Evolutionary conservation across 345 rosid species (phyloP).

Genomic region (Populus tremula): DNA sequence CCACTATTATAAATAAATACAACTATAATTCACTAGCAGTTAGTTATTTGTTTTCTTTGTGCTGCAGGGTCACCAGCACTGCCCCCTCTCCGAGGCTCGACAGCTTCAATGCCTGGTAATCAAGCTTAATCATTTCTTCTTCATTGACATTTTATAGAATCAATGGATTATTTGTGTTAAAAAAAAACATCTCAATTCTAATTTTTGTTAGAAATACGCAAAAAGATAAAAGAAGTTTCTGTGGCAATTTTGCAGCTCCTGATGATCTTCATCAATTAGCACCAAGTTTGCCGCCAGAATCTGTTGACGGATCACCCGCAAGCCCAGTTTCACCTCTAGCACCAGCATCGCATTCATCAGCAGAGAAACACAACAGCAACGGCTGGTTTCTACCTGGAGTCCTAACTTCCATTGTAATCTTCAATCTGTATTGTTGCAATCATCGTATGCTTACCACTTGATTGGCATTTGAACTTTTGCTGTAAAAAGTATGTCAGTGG

Average conservation of each 20-base stretch:
- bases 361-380: background rate
- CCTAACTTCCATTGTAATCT: conserved; percentile 3
- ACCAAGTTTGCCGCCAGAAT: conserved; percentile 15
- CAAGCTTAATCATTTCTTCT: conserved; percentile 2
- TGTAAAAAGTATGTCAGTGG: background rate
- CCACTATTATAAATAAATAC: background rate
- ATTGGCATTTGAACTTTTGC: background rate
- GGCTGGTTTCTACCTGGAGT: conserved; percentile 9
- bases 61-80: conserved; percentile 38
- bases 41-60: background rate
- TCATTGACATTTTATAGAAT: background rate
- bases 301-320: conserved; percentile 14
- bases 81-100: conserved; percentile 44
- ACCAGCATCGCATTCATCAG: conserved; percentile 4
- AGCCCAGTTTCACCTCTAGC: conserved; percentile 26
- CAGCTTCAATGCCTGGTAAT: conserved; percentile 33
- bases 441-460: background rate
- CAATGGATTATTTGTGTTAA: background rate
- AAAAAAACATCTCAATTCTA: background rate
- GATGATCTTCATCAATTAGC: conserved; percentile 12
- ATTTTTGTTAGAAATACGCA: background rate
- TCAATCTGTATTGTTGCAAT: background rate
- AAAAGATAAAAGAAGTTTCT: background rate
- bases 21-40: background rate
- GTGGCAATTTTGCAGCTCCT: conserved; percentile 28